These are phyloP conservation scores for Monilinia fructigena DNA, from an alignment of 2,329 filamentous ascomycete genomes.

Conservation along the genomic window DNA sequence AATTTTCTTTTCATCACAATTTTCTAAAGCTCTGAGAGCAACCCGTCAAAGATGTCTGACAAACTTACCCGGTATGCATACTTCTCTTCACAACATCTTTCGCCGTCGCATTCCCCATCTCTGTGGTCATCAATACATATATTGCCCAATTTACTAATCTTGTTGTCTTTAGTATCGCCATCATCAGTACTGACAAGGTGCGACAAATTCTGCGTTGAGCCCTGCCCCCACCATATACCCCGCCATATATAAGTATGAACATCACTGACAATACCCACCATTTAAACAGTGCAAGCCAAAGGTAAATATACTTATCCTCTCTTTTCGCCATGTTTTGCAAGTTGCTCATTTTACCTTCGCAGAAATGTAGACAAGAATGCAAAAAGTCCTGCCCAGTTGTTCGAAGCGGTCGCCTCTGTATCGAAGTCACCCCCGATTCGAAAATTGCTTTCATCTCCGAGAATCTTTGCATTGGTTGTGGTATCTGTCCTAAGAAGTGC, in stretches of 20 bases:
- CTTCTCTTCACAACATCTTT: background rate
- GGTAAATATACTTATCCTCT: conserved; percentile 47
- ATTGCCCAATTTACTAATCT: conserved; percentile 21
- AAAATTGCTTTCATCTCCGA: conserved; percentile 99
- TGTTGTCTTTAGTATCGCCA: conserved; percentile 73
- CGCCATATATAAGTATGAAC: conserved; percentile 32
- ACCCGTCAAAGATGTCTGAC: conserved; percentile 68
- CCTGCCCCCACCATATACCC: conserved; percentile 45
- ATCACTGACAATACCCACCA: conserved; percentile 44
- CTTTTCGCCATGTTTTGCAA: conserved; percentile 21
- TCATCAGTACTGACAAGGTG: conserved; percentile 98
- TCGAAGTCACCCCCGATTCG: conserved; percentile 84
- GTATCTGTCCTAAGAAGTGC: conserved; percentile 99
- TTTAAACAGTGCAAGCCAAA: conserved; percentile 76
- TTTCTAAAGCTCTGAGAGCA: conserved; percentile 15
- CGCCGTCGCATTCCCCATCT: background rate
- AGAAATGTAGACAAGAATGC: conserved; percentile 99
- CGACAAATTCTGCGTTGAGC: conserved; percentile 41
- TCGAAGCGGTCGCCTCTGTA: conserved; percentile 94
- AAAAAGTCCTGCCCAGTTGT: conserved; percentile 98
- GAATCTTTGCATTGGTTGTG: conserved; percentile 92
- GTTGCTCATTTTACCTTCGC: conserved; percentile 40
- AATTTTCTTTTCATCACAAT: background rate
- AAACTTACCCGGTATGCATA: conserved; percentile 85
- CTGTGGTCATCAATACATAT: background rate